Evolutionary conservation across 345 rosid species (phyloP), one percentile per base, ranked within the genome.

Genomic region (Linum usitatissimum): DNA sequence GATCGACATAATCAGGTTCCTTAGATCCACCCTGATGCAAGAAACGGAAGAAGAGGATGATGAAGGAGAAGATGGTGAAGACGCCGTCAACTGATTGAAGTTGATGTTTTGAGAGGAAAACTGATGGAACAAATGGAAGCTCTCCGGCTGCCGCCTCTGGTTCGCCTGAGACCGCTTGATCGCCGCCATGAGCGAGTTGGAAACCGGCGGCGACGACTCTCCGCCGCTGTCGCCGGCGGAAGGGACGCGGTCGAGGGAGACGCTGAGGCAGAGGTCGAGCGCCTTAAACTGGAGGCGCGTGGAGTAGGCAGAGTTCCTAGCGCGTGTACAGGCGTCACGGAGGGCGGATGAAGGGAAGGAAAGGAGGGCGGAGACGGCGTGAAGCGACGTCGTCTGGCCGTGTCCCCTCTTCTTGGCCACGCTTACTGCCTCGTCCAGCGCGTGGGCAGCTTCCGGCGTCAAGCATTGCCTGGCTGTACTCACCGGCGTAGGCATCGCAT

Each of bases 151-250:
- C 15, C 96, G 73, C 48, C 96, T 78, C 49, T 92, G 98, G 62
- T 85, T 87, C 30, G 98, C 96, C 71, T 92, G 98, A 9, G 98
- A 87, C 17, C 98, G 83, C 68, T 89, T 89, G 65, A 92, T 89
- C 9, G 98, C 98, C 8, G 98, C 98, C 98, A 92, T 89, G 65
- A 92, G 86, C 0, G 98, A 89, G 75, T 92, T 89, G 6, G 96
- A 89, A 0, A 92, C 87, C 1, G 96, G 94, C 1, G 88, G 89
- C 23, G 59, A 28, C 0, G 57, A 9, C 6, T 28, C 59, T 9
- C 28, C 59, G 2, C 59, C 59, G 28, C 18, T 30, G 14, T 19
- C 59, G 10, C 30, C 59, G 21, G 28, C 59, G 2, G 59, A 73
- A 17, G 82, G 80, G 7, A 81, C 18, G 0, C 88, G 79, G 73